A percentile compares a stretch with the other conserved stretches of the same genome.
Conservation (phyloP, 2,329 filamentous ascomycete species). For the Teratosphaeria nubilosa region DNA sequence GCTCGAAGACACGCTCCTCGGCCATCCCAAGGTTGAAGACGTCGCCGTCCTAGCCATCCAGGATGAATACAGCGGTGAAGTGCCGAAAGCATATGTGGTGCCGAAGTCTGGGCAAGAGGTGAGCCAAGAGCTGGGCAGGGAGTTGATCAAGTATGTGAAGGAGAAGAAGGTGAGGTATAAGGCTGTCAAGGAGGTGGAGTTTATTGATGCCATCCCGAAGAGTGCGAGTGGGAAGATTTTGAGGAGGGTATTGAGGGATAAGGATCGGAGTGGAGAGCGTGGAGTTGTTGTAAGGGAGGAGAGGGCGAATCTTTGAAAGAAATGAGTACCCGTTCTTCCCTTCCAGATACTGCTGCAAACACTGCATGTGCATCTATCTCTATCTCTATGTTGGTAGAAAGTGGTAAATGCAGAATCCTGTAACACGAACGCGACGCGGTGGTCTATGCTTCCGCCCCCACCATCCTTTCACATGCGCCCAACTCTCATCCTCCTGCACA, state of each 20-base stretch:
- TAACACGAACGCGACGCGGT: neutral
- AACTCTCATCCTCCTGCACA: neutral
- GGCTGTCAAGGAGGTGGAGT: slow-evolving; percentile 55
- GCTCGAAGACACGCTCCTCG: slow-evolving; percentile 50
- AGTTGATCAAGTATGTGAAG: slow-evolving; percentile 51
- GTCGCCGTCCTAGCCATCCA: slow-evolving; percentile 45
- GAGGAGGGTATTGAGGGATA: slow-evolving; percentile 47
- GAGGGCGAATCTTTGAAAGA: slow-evolving; percentile 19
- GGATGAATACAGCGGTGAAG: slow-evolving; percentile 47
- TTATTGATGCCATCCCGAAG: slow-evolving; percentile 60
- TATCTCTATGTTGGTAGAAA: too few relatives aligned
- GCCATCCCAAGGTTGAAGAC: slow-evolving; percentile 47
- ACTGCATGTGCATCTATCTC: too few relatives aligned
- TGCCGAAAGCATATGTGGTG: slow-evolving; percentile 49
- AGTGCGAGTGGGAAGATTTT: slow-evolving; percentile 66
- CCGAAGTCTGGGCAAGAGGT: slow-evolving; percentile 24
- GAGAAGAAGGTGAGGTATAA: slow-evolving; percentile 60
- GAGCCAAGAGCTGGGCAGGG: slow-evolving; percentile 28
- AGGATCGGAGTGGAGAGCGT: slow-evolving; percentile 25
- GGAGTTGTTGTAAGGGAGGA: slow-evolving; percentile 25
- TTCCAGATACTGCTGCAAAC: too few relatives aligned
- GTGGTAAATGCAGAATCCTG: too few relatives aligned
- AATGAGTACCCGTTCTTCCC: too few relatives aligned
- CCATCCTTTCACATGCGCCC: neutral
- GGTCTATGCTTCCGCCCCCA: neutral